These are phyloP conservation scores for Striga hermonthica DNA, from an alignment of 305 asterid genomes.

Conservation along the genomic window DNA sequence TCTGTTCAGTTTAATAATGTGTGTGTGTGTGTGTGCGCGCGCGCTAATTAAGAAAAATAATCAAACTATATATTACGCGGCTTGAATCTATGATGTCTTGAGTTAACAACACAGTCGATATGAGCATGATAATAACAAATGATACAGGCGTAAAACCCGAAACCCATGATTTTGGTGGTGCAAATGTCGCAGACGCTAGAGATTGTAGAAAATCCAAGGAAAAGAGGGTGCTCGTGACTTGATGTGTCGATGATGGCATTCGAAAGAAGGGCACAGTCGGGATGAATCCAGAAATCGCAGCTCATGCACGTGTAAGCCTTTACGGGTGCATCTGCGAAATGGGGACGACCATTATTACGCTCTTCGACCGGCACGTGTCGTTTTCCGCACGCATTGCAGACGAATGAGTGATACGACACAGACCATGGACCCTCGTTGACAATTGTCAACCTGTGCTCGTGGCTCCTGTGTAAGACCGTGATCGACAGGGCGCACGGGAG, in stretches of 20 bases:
- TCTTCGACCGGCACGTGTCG: neutral
- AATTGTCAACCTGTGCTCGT: neutral
- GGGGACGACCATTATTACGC: neutral
- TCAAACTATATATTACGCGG: neutral
- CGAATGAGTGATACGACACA: neutral
- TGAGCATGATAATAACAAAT: neutral
- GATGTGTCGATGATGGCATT: neutral
- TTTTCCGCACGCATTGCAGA: conserved; percentile 6
- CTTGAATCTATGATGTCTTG: neutral
- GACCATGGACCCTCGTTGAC: too few relatives aligned
- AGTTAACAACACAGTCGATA: neutral
- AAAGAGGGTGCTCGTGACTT: neutral
- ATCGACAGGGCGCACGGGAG: neutral
- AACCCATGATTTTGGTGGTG: too few relatives aligned
- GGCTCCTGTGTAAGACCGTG: neutral
- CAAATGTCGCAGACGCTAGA: neutral
- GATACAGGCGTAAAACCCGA: conserved; percentile 9
- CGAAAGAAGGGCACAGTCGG: neutral
- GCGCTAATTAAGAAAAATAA: neutral
- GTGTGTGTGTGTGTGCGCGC: too few relatives aligned
- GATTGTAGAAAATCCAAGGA: neutral
- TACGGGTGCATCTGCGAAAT: too few relatives aligned
- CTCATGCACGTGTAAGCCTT: neutral
- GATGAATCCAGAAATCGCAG: conserved; percentile 17
- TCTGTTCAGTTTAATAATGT: neutral